Evolutionary conservation across 2,329 filamentous ascomycete genomes (phyloP), one percentile per base, ranked within the genome.

Genomic region (Knoxdaviesia proteae): DNA sequence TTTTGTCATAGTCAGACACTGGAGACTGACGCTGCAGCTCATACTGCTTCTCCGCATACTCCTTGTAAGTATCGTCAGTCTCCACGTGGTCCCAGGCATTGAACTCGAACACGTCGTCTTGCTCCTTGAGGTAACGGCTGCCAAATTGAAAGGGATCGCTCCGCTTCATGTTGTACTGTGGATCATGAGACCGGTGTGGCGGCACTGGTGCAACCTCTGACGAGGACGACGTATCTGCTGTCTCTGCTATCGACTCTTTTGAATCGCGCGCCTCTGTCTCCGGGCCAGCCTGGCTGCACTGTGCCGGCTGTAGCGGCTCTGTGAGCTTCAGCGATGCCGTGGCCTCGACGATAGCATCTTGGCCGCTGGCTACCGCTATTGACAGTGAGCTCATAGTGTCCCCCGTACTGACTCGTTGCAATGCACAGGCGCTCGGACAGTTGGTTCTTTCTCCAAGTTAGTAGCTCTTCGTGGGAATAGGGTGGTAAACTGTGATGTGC

Each of bases 31-130:
- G 77, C 63, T 98, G 90, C 61, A 80, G 80, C 39, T 74, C 72
- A 56, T 82, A 88, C 62, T 96, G 90, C 54, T 77, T 63, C 60
- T 87, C 76, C 47, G 86, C 79, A 59, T 90, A 94, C 55, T 81
- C 74, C 55, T 80, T 78, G 68, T 94, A 96, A 36, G 77, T 70
- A 51, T 84, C 76, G 62, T 96, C 88, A 57, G 86, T 86, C 61
- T 88, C 80, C 56, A 96, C 90, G 58, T 98, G 88, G 58, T 98
- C 90, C 90, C 90, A 98, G 35, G 90, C 90, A 60, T 98, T 98
- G 73, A 90, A 94, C 58, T 92, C 81, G 62, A 88, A 98, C 53
- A 93, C 83, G 57, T 96, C 71, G 62, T 94, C 87, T 55, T 77
- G 74, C 58, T 88, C 70, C 53, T 81, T 76, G 42, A 98, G 74